A percentile compares a stretch with the other conserved stretches of the same genome.
phyloP scores from a whole-genome alignment of 1,139 yeast genomes.

The Hansenula lynferdii region DNA sequence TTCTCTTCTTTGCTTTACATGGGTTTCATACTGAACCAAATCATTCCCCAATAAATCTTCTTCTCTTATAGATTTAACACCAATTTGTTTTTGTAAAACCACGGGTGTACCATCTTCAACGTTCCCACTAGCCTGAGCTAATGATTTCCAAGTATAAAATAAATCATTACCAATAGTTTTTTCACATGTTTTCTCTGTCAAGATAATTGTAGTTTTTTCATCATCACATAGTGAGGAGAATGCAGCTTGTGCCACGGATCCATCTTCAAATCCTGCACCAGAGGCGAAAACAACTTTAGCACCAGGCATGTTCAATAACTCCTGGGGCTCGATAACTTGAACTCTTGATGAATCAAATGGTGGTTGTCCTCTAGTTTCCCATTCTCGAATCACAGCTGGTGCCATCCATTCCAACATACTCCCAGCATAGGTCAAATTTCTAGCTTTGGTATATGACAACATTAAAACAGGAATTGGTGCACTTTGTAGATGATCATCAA shows the following conservation, averaged over 20 bases:
- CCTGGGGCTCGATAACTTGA: slow-evolving; percentile 55
- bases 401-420: slow-evolving; percentile 97
- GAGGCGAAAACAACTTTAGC: slow-evolving; percentile 83
- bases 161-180: slow-evolving; percentile 40
- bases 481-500: slow-evolving; percentile 44
- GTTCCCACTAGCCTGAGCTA: slow-evolving; percentile 36
- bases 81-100: slow-evolving; percentile 39
- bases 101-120: slow-evolving; percentile 56
- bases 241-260: slow-evolving; percentile 56
- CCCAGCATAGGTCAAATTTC: slow-evolving; percentile 76
- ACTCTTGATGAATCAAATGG: slow-evolving; percentile 66
- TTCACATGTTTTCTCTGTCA: slow-evolving; percentile 58
- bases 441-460: slow-evolving; percentile 74
- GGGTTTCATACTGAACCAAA: slow-evolving; percentile 41
- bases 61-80: slow-evolving; percentile 37
- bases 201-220: slow-evolving; percentile 61
- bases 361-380: slow-evolving; percentile 69
- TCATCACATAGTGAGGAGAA: slow-evolving; percentile 57
- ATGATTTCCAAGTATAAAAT: slow-evolving; percentile 52
- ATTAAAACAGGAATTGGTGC: slow-evolving; percentile 62
- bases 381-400: slow-evolving; percentile 67
- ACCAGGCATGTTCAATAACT: slow-evolving; percentile 51
- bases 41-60: slow-evolving; percentile 48
- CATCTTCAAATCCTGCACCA: slow-evolving; percentile 62
- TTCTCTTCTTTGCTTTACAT: slow-evolving; percentile 35